Base-by-base conservation (phyloP, 257 asterid genomes). In the Thymus mandschuricus region DNA sequence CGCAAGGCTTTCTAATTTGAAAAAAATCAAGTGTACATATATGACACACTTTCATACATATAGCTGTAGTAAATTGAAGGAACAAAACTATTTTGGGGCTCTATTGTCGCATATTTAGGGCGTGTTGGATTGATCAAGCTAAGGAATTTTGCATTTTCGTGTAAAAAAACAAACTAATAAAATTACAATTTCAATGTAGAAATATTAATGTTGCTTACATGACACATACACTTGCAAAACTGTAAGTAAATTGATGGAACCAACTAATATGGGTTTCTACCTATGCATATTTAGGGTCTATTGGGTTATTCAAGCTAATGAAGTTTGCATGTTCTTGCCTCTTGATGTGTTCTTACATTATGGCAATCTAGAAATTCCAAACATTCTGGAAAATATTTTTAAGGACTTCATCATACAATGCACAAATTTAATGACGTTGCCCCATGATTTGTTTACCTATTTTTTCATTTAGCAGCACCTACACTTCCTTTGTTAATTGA, bases 401-500 rank as follows among this genome's bases (percentile, higher is more conserved):
- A 11, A n/a, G 31, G 54, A 41, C 69, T 43, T 73, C 8, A 30
- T 51, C 8, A 13, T 68, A 34, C 30, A 60, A 51, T 40, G 9
- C 12, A 21, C 64, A 54, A 52, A 21, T 59, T 54, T 34, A 63
- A 21, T 60, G 49, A 31, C 55, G 12, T 27, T 35, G 21, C 51
- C 34, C 72, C 68, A 45, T 10, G 30, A 48, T 31, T 45, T 21
- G 55, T 43, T 21, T 68, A 71, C 65, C 66, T 55, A 57, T 30
- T 50, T 60, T 68, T 58, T 55, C 56, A 11, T 74, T 43, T 55
- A 40, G 48, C 62, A 34, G 55, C 72, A 51, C 66, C 75, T 70
- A 49, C 59, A 66, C 70, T 71, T 70, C 62, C 67, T 64, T 60
- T 59, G 48, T 57, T 77, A 43, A 64, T 30, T 54, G 54, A 52